Base-by-base conservation (phyloP, 257 asterid species). In the Lantana camara region DNA sequence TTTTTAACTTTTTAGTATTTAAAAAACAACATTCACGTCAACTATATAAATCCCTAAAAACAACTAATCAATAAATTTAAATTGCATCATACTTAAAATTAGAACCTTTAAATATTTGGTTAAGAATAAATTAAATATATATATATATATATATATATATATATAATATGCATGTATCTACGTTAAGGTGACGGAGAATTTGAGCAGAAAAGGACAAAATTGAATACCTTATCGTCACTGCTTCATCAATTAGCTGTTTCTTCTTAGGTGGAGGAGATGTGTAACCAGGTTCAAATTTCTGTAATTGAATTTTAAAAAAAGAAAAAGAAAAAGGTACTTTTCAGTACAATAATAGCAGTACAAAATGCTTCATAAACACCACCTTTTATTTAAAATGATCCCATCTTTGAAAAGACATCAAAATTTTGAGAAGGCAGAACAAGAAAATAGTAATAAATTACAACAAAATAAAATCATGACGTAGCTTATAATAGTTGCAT, bases 261-360 rank as follows among this genome's bases (percentile, higher is more conserved):
- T 85, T 85, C 83, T 82, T 78, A 34, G 84, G 87, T 41, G 82
- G 80, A 27, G 32, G 32, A 44, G 81, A 80, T 30, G 83, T 83
- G 65, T 83, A 93, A 2, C 90, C 98, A 7, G 97, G 87, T 75
- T 89, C 95, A 79, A 87, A 93, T 61, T 82, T 87, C 98, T 93
- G 95, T 79, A 71, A 52, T 57, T 19, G 23, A 56, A 44, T 24
- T 53, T 35, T 0, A 2, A n/a, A 13, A 20, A 6, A 17, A 20
- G 6, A 16, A 0, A 15, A 32, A 49, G 14, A 11, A 27, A 63
- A 52, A 29, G 38, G 8, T 11, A 30, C 44, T 60, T 56, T 66
- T 73, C 62, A 24, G 51, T 35, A 27, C 24, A 34, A 62, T 66
- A n/a, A 67, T 59, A 12, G 12, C 24, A 45, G 32, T 57, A 52